Base-by-base conservation (phyloP, 2,329 filamentous ascomycete genomes). In the Claviceps maximensis region DNA sequence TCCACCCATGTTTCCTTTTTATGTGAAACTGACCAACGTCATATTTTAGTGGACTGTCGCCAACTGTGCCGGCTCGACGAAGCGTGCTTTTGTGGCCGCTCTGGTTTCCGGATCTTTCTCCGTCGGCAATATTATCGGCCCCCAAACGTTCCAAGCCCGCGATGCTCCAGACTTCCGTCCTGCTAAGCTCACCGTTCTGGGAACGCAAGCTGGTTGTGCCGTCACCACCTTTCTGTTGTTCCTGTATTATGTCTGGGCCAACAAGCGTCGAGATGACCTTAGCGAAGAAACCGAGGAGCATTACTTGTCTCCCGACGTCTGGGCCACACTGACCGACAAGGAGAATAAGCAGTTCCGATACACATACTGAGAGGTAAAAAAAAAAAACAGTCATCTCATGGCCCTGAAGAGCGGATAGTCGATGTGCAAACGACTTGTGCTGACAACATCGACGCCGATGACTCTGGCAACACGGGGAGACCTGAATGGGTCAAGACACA, bases 261-360 rank as follows among this genome's bases (percentile, higher is more conserved):
- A 75, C 62, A 71, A 69, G 63, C 67, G 58, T 55, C 65, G 69
- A 33, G 55, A 58, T 42, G 60, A 61, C 50, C 54, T 52, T 44
- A 62, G 59, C 21, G 59, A 62, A 27, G 61, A 69, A 53, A 64
- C 60, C 19, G 71, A 76, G 57, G 72, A 72, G 17, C 60, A 61
- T 1, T 72, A 66, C 57, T 61, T 72, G 66, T 62, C 63, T 9
- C 69, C 66, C 2, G 69, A 74, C 54, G 66, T 67, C 4, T 80
- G 69, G 73, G 66, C 65, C 40, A 70, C 72, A 25, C 63, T 77
- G 67, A 82, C 78, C 7, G 79, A 82, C 55, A 71, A 64, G 59
- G 73, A 82, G 65, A 82, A 83, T 58, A 72, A 71, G 59, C 71
- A 69, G 21, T 82, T 82, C 61, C 70, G 76, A 49, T 82, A 82